Evolutionary conservation across 116 monocot genomes (phyloP).

Genomic region (Iris pallida): DNA sequence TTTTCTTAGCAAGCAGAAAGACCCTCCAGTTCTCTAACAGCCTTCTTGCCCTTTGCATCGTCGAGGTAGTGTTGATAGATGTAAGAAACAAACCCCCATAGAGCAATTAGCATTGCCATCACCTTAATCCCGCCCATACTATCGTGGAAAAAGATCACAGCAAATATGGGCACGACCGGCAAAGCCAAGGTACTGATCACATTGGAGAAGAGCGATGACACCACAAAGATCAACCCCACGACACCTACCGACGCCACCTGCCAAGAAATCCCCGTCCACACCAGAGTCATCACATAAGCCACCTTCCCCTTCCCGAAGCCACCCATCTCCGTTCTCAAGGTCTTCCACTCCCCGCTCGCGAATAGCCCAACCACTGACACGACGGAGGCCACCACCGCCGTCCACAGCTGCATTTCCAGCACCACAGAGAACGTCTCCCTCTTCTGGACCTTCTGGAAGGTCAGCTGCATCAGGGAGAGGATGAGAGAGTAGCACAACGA

Average conservation of each 20-base stretch:
- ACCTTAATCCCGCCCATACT: slow-evolving; percentile 29
- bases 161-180: slow-evolving; percentile 21
- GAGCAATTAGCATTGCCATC: slow-evolving; percentile 28
- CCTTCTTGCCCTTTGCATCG: slow-evolving; percentile 1
- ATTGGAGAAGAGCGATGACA: slow-evolving; percentile 34
- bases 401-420: slow-evolving; percentile 28
- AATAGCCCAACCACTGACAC: slow-evolving; percentile 24
- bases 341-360: slow-evolving; percentile 33
- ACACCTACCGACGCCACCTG: slow-evolving; percentile 29
- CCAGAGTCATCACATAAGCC: slow-evolving; percentile 27
- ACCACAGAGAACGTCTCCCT: slow-evolving; percentile 18
- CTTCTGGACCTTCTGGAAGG: slow-evolving; percentile 27
- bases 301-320: slow-evolving; percentile 19
- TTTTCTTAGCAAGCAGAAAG: no score
- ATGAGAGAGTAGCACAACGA: slow-evolving; percentile 23
- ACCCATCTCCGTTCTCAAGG: slow-evolving; percentile 20
- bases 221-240: slow-evolving; percentile 27
- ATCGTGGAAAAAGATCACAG: slow-evolving; percentile 31
- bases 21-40: background rate
- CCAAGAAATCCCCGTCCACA: slow-evolving; percentile 26
- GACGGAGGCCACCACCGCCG: slow-evolving; percentile 12
- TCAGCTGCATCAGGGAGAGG: slow-evolving; percentile 28
- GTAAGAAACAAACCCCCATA: slow-evolving; percentile 21
- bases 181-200: slow-evolving; percentile 28
- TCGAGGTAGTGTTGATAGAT: slow-evolving; percentile 15